A percentile compares a stretch with the other conserved stretches of the same genome.
Conservation (phyloP, 495 filamentous ascomycete species). For the Cetradonia linearis region DNA sequence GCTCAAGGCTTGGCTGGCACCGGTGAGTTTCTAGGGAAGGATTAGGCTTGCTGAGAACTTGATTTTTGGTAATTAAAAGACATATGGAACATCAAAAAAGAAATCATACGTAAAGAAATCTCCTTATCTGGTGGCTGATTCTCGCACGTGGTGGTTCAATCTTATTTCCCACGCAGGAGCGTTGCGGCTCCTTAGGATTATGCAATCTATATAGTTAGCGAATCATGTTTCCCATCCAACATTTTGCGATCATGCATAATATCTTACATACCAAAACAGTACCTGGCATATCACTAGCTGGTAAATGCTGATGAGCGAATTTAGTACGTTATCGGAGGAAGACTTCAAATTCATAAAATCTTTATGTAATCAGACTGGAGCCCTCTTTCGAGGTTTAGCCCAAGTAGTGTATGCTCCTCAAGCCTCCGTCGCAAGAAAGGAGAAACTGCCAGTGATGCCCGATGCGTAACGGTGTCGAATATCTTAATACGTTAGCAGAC, state of each 20-base stretch:
- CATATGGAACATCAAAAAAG: background rate
- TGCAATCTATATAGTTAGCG: background rate
- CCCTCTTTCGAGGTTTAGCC: background rate
- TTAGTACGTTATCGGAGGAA: background rate
- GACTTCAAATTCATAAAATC: background rate
- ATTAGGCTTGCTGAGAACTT: background rate
- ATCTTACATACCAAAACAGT: background rate
- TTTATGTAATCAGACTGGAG: background rate
- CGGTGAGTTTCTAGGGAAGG: background rate
- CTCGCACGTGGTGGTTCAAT: background rate
- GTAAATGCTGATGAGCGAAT: background rate
- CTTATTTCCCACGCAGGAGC: background rate
- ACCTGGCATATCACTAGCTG: background rate
- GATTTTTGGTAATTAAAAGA: background rate
- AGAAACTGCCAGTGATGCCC: constrained; percentile 2
- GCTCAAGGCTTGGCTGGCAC: constrained; percentile 19
- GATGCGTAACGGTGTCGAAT: background rate
- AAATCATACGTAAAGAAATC: background rate
- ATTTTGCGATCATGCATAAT: background rate
- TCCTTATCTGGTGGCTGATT: background rate
- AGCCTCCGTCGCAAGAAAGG: background rate
- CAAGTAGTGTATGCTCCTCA: background rate
- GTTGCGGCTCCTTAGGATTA: background rate
- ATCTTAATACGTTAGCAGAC: background rate
- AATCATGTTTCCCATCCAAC: background rate